These are phyloP conservation scores for Calonectria pseudoreteaudii DNA, from an alignment of 2,329 filamentous ascomycete genomes.

Conservation along the genomic window DNA sequence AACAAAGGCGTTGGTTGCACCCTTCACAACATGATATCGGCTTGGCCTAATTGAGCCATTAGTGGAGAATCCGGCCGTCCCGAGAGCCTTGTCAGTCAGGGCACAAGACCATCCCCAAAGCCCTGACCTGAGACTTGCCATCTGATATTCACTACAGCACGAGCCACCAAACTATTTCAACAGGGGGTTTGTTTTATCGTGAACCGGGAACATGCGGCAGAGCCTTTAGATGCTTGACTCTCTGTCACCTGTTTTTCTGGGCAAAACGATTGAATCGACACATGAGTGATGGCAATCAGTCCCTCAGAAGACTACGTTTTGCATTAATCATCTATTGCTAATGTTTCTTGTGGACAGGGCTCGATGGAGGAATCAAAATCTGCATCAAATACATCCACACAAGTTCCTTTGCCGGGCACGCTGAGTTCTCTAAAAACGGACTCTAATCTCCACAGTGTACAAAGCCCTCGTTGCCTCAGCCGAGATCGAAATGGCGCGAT, in stretches of 20 bases:
- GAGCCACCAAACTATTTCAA: not conserved
- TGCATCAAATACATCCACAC: slow-evolving; percentile 19
- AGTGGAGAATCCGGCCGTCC: not conserved
- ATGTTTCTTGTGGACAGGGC: not conserved
- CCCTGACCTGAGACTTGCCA: not conserved
- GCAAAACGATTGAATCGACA: too few relatives aligned
- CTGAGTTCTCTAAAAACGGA: slow-evolving; percentile 8
- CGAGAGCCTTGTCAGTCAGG: too few relatives aligned
- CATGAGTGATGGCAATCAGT: too few relatives aligned
- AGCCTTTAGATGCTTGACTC: too few relatives aligned
- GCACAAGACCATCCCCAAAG: not conserved
- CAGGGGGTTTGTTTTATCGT: not conserved
- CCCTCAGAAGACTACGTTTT: too few relatives aligned
- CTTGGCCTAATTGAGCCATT: not conserved
- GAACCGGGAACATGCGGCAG: too few relatives aligned
- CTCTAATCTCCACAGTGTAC: slow-evolving; percentile 8
- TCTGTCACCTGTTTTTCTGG: too few relatives aligned
- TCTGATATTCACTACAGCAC: not conserved
- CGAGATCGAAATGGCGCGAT: not conserved
- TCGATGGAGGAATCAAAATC: not conserved
- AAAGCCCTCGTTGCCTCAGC: not conserved
- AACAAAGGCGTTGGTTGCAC: not conserved
- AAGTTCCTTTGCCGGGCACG: not conserved
- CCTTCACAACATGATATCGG: not conserved
- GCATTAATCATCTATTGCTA: not conserved